Conservation (phyloP, 176 grass and related monocot genomes). For the Raddia distichophylla region DNA sequence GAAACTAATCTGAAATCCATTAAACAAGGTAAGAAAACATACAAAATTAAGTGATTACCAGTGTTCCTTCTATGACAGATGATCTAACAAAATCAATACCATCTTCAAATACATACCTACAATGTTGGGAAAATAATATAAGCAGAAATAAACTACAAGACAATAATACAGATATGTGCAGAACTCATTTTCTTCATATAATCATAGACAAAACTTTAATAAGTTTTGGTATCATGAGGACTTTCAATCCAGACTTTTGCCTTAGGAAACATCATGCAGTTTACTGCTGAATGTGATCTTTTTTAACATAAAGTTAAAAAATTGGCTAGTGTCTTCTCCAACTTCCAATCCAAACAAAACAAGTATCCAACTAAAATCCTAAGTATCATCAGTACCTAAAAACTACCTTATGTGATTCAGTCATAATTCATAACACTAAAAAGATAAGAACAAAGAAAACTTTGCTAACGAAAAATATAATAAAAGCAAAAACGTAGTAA, state of each 20-base stretch:
- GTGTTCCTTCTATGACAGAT: slow-evolving; percentile 73
- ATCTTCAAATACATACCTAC: slow-evolving; percentile 91
- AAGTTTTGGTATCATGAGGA: background rate
- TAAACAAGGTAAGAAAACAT: slow-evolving; percentile 15
- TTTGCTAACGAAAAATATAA: slow-evolving; percentile 17
- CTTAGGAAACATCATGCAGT: background rate
- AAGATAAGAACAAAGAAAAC: background rate
- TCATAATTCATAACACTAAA: slow-evolving; percentile 10
- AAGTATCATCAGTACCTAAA: background rate
- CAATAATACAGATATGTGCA: background rate
- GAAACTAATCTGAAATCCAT: slow-evolving; percentile 28
- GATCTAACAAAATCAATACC: slow-evolving; percentile 90
- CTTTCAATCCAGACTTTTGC: slow-evolving; percentile 1
- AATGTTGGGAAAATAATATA: slow-evolving; percentile 22
- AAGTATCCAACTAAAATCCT: background rate
- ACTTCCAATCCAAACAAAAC: background rate
- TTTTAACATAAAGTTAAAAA: background rate
- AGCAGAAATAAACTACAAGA: slow-evolving; percentile 6
- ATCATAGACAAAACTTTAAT: slow-evolving; percentile 7
- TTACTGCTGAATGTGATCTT: background rate
- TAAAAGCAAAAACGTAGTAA: slow-evolving; percentile 21
- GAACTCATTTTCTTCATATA: background rate
- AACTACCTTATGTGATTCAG: background rate
- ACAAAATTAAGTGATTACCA: slow-evolving; percentile 48
- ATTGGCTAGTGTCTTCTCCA: background rate